phyloP scores from a whole-genome alignment of 306 rosid species.

The Hylodesmum podocarpum region DNA sequence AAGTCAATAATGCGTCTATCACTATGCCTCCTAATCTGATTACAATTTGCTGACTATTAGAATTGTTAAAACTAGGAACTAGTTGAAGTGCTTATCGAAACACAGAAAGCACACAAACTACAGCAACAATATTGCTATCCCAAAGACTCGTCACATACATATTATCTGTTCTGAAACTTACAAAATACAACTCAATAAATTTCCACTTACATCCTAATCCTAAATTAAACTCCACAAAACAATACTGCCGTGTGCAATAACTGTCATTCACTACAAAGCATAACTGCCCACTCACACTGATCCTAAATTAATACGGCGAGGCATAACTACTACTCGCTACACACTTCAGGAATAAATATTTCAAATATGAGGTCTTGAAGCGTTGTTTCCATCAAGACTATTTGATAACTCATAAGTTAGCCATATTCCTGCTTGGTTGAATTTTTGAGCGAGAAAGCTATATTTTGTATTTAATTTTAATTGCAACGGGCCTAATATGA shows the following conservation, averaged over 20 bases:
- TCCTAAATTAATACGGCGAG: background rate
- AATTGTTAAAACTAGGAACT: background rate
- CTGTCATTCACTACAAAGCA: background rate
- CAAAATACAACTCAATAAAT: background rate
- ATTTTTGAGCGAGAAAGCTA: background rate
- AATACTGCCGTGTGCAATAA: background rate
- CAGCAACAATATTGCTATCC: background rate
- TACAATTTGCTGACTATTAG: background rate
- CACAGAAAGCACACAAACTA: background rate
- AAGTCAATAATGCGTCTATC: slow-evolving; percentile 5
- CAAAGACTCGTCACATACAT: background rate
- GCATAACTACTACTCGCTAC: background rate
- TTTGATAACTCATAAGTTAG: slow-evolving; percentile 5
- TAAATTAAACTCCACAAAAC: background rate
- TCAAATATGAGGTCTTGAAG: background rate
- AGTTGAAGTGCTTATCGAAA: background rate
- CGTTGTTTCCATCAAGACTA: background rate
- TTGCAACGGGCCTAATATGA: background rate
- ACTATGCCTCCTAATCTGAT: slow-evolving; percentile 9
- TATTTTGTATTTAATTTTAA: background rate
- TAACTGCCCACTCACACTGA: background rate
- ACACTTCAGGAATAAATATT: background rate
- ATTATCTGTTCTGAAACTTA: background rate
- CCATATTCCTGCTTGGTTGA: slow-evolving; percentile 7
- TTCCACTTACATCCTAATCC: background rate